Percentiles rank a stretch among this genome's conserved stretches.
phyloP scores from a whole-genome alignment of 768 basidiomycete genomes.

The Termitomyces sp. region DNA sequence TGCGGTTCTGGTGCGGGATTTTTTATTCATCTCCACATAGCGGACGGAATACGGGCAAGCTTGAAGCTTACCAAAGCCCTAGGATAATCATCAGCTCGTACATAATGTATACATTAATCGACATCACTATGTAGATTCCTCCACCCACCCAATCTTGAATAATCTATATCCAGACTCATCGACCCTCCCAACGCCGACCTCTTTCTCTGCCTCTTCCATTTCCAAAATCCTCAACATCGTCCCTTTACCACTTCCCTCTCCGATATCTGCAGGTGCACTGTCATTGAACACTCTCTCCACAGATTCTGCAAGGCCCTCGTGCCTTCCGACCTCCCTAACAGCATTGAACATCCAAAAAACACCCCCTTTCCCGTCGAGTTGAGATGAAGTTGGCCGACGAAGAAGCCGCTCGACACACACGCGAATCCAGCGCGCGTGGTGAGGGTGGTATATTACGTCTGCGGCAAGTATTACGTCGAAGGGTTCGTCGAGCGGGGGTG shows the following conservation, averaged over 20 bases:
- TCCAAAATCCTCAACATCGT: conserved; percentile 41
- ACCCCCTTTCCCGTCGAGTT: conserved; percentile 19
- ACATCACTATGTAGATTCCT: neutral
- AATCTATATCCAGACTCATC: conserved; percentile 67
- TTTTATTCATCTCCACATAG: neutral
- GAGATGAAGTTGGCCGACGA: conserved; percentile 15
- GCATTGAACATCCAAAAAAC: conserved; percentile 53
- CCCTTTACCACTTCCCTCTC: neutral
- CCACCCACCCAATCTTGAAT: conserved; percentile 67
- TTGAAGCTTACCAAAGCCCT: neutral
- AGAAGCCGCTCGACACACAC: conserved; percentile 52
- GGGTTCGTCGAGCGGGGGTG: conserved; percentile 27
- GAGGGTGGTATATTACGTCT: conserved; percentile 72
- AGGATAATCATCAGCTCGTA: neutral
- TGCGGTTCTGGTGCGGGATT: too few species aligned
- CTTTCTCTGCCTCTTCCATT: conserved; percentile 40
- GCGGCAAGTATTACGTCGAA: conserved; percentile 77
- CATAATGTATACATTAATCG: neutral
- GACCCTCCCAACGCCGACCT: conserved; percentile 55
- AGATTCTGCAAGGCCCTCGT: conserved; percentile 50
- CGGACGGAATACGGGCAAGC: too few species aligned
- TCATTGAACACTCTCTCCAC: conserved; percentile 48
- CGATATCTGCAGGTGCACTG: conserved; percentile 13
- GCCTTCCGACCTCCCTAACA: conserved; percentile 44
- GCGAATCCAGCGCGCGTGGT: conserved; percentile 67